Evolutionary conservation across 768 basidiomycete genomes (phyloP).

Genomic region (Pleurotus citrinopileatus): DNA sequence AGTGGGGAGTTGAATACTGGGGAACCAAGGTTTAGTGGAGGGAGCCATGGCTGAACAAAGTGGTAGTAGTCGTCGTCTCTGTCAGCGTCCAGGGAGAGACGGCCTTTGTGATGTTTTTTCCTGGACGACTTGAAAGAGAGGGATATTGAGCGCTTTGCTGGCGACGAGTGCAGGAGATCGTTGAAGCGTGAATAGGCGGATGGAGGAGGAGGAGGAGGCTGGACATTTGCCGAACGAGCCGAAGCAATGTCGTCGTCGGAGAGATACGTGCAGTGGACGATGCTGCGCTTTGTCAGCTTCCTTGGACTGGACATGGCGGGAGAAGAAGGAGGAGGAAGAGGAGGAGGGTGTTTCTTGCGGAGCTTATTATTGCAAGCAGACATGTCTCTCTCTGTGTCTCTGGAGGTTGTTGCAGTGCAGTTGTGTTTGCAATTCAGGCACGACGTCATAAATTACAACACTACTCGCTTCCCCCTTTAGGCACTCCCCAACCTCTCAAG

Average conservation of each 20-base stretch:
- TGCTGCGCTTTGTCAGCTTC: not conserved
- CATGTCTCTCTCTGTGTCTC: not conserved
- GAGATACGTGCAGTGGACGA: not conserved
- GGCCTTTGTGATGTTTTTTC: not conserved
- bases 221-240: not conserved
- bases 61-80: no score
- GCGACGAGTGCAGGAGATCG: no score
- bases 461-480: no score
- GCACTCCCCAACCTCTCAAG: slow-evolving; percentile 47
- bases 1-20: not conserved
- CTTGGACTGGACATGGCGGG: not conserved
- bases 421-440: no score
- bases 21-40: not conserved
- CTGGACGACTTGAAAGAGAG: no score
- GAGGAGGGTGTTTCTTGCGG: no score
- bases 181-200: no score
- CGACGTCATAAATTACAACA: no score
- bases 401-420: no score
- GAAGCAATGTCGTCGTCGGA: not conserved
- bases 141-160: no score
- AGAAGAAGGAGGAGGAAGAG: not conserved
- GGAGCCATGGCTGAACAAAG: not conserved
- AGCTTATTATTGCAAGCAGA: no score
- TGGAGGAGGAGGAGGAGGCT: not conserved
- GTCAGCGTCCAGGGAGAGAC: not conserved